Conservation (phyloP, 2,329 filamentous ascomycete species). For the Colletotrichum liriopes region DNA sequence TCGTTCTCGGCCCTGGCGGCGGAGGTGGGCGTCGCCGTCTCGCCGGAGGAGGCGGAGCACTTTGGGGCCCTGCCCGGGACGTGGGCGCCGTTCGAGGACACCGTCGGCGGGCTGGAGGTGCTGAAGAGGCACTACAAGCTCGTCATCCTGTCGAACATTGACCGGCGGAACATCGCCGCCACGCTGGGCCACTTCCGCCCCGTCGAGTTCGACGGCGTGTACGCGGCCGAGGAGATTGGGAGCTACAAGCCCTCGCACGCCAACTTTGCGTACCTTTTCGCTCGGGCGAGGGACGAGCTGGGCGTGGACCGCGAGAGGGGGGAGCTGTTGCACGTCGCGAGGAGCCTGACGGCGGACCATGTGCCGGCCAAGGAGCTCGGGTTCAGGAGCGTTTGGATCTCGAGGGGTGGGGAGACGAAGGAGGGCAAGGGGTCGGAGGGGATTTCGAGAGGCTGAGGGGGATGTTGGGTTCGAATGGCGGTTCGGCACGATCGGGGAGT, state of each 20-base stretch:
- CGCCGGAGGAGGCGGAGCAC: conserved; percentile 56
- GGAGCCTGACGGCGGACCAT: conserved; percentile 67
- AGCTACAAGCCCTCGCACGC: conserved; percentile 76
- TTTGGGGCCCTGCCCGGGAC: conserved; percentile 58
- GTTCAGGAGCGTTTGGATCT: conserved; percentile 77
- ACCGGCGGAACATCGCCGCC: conserved; percentile 43
- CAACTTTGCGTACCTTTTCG: conserved; percentile 79
- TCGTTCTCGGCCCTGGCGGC: conserved; percentile 62
- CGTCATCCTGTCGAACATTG: no score
- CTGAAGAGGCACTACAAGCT: no score
- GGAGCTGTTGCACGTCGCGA: no score
- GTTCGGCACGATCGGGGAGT: conserved; percentile 66
- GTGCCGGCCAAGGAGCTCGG: conserved; percentile 74
- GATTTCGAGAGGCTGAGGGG: no score
- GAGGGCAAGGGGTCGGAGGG: conserved; percentile 41
- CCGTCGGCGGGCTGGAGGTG: no score
- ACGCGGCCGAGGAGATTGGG: conserved; percentile 81
- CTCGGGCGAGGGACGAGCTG: conserved; percentile 57
- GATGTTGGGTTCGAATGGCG: conserved; percentile 66
- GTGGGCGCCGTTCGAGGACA: no score
- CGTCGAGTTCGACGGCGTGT: conserved; percentile 72
- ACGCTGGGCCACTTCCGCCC: conserved; percentile 63
- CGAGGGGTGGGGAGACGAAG: conserved; percentile 63
- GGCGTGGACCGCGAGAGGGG: no score
- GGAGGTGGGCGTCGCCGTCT: conserved; percentile 54